A percentile compares a stretch with the other conserved stretches of the same genome.
These are phyloP conservation scores for Penicillium rolfsii DNA, from an alignment of 2,329 filamentous ascomycete genomes.

Conservation along the genomic window DNA sequence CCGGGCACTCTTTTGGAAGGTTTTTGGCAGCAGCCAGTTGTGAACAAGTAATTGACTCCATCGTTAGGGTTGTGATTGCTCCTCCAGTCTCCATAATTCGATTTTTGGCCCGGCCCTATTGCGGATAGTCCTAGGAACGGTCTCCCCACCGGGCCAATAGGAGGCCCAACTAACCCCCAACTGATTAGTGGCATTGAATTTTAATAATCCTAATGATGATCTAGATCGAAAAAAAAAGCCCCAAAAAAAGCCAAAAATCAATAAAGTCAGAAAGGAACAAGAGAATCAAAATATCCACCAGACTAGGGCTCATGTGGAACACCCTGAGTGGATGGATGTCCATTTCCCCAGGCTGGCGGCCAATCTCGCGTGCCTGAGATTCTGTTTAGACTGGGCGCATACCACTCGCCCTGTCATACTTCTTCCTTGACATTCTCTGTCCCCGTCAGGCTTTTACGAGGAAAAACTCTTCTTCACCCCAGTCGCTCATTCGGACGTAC, in stretches of 20 bases:
- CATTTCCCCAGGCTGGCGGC: constrained; percentile 15
- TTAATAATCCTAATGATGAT: neutral
- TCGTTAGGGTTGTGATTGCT: constrained; percentile 1
- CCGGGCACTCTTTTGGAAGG: constrained; percentile 12
- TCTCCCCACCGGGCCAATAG: constrained; percentile 20
- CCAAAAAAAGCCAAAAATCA: constrained; percentile 17
- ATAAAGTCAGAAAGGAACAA: constrained; percentile 8
- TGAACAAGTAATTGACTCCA: neutral
- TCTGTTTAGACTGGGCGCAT: constrained; percentile 29
- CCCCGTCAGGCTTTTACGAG: constrained; percentile 18
- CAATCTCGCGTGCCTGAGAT: constrained; percentile 2
- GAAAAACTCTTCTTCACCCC: constrained; percentile 24
- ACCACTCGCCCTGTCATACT: constrained; percentile 26
- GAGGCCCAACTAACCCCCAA: neutral
- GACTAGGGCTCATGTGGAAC: constrained; percentile 6
- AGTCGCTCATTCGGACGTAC: constrained; percentile 24
- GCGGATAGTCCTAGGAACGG: constrained; percentile 25
- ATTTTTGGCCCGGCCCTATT: constrained; percentile 24
- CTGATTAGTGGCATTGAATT: neutral
- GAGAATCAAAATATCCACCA: neutral
- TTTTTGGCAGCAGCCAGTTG: constrained; percentile 6
- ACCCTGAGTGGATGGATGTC: constrained; percentile 2
- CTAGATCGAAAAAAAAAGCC: no score
- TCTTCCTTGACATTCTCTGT: constrained; percentile 7
- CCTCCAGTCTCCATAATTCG: constrained; percentile 24